Base-by-base conservation (phyloP, 2,329 filamentous ascomycete species). In the Chrysosporium queenslandicum region DNA sequence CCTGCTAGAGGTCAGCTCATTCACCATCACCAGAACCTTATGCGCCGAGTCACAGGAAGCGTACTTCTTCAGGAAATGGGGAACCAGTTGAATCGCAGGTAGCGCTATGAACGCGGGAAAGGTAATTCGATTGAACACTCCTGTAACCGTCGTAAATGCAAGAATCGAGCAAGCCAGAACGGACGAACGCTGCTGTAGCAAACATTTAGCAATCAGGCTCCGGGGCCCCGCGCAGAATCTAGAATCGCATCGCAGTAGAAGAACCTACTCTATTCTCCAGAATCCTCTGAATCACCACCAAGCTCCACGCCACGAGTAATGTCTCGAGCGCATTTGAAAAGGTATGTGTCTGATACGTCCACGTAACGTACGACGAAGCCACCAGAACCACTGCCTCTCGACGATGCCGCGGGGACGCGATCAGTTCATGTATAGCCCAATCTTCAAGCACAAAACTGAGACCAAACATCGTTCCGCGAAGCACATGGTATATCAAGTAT, bases 291-390 rank as follows among this genome's bases (percentile, higher is more conserved):
- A 96, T 90, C 67, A 98, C 72, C 45, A 97, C 90, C 68, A 98
- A 72, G 63, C 86, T 90, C 92, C 92, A 98, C 50, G 87, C 80
- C 48, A 98, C 89, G 47, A 91, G 78, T 60, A 98, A 74, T 2
- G 92, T 97, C 73, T 98, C 92, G 59, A 97, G 79, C 56, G 91
- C 94, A 71, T 98, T 98, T 57, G 91, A 97, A 68, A 98, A 97
- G 11, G 92, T 97, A 70, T 98, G 92, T 16, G 88, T 92, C 71
- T 98, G 92, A 71, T 91, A 95, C 41, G 91, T 96, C 91, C 92
- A 98, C 45, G 92, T 98, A 60, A 96, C 91, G 71, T 97, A 98
- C 23, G 89, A 96, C 25, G 91, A 97, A 42, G 91, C 89, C 55
- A 96, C 86, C 53, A 98, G 77, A 42, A 94, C 75, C 41, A 94